These are phyloP conservation scores for Tuber aestivum DNA, from an alignment of 495 filamentous ascomycete species.

Conservation along the genomic window DNA sequence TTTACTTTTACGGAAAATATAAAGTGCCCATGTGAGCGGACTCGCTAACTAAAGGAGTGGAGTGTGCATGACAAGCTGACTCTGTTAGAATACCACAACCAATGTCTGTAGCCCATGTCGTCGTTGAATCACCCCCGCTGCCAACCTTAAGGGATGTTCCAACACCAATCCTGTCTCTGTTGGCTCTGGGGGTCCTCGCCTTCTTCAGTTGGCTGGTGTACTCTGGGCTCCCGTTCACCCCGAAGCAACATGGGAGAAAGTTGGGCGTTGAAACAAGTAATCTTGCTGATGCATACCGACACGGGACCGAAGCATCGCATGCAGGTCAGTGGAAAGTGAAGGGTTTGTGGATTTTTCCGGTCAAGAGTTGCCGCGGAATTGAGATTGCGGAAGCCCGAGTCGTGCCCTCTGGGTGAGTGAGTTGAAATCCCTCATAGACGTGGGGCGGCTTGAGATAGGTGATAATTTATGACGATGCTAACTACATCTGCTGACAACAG, in stretches of 20 bases:
- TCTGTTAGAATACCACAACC: neutral
- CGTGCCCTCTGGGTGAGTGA: slow-evolving; percentile 54
- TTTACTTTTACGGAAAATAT: neutral
- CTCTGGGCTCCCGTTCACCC: neutral
- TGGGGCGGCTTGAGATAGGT: neutral
- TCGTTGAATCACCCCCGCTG: neutral
- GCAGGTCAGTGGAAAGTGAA: slow-evolving; percentile 56
- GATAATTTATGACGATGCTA: neutral
- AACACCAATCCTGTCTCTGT: slow-evolving; percentile 10
- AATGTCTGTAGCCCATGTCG: neutral
- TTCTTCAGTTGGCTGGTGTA: slow-evolving; percentile 24
- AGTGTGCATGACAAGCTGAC: neutral
- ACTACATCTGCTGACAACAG: slow-evolving; percentile 14
- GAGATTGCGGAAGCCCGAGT: slow-evolving; percentile 64
- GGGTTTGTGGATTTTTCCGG: slow-evolving; percentile 77
- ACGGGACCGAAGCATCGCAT: slow-evolving; percentile 30
- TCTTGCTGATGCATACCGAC: slow-evolving; percentile 38
- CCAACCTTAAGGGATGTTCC: neutral
- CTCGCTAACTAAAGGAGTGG: neutral
- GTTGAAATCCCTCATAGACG: neutral
- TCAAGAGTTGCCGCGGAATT: slow-evolving; percentile 80
- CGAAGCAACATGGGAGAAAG: slow-evolving; percentile 6
- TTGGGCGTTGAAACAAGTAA: slow-evolving; percentile 36
- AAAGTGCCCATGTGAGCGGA: neutral
- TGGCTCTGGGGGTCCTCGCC: slow-evolving; percentile 11